Conservation (phyloP, 441 rosid species). For the Melastoma candidum region DNA sequence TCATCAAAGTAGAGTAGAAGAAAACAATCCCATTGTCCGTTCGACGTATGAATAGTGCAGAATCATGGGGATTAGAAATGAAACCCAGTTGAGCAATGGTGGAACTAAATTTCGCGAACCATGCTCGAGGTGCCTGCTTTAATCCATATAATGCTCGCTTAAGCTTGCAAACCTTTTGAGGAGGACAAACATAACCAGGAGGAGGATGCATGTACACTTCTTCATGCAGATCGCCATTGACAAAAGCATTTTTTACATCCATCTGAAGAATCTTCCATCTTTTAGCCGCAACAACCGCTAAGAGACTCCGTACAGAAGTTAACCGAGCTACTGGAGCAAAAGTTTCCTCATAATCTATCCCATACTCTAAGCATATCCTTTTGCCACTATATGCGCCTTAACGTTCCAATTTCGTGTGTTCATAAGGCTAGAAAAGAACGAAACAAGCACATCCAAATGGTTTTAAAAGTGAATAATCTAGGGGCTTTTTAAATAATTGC, state of each 20-base stretch:
- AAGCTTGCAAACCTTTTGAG: not conserved
- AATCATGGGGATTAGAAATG: too few species aligned
- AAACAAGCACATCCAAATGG: too few species aligned
- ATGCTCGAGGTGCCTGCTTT: not conserved
- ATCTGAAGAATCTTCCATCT: not conserved
- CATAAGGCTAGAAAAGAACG: too few species aligned
- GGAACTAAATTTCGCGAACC: not conserved
- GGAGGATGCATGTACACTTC: too few species aligned
- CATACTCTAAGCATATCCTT: not conserved
- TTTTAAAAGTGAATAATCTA: not conserved
- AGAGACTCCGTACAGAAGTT: not conserved
- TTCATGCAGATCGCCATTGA: not conserved
- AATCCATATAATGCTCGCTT: not conserved
- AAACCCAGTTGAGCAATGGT: not conserved
- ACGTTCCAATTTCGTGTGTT: too few species aligned
- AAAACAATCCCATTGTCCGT: too few species aligned
- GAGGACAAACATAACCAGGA: not conserved
- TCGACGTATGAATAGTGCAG: too few species aligned
- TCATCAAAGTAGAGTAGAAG: too few species aligned
- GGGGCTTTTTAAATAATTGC: not conserved
- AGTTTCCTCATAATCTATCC: slow-evolving; percentile 2
- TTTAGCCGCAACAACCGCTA: not conserved
- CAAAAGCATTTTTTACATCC: slow-evolving; percentile 2
- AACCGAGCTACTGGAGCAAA: not conserved
- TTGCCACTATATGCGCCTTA: too few species aligned